Conservation (phyloP, 2,329 filamentous ascomycete genomes). For the Whalleya microplaca region DNA sequence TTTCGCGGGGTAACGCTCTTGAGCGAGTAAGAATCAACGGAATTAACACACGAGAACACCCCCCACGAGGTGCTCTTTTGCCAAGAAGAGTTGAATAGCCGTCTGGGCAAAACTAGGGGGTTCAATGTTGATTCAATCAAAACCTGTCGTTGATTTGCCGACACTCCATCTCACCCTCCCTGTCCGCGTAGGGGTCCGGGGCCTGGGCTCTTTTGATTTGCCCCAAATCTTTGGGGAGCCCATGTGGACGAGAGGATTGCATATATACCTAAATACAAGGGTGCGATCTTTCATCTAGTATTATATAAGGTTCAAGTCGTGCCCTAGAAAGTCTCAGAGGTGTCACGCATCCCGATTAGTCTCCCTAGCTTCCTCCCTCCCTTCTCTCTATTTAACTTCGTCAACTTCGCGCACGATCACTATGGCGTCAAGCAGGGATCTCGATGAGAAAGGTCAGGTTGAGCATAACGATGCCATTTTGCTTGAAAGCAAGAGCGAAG, state of each 20-base stretch:
- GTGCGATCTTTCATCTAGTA: not conserved
- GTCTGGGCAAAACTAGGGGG: conserved; percentile 28
- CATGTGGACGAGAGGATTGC: conserved; percentile 8
- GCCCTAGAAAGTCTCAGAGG: not conserved
- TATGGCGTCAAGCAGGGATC: conserved; percentile 28
- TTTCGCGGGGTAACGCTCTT: conserved; percentile 24
- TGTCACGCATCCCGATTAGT: not conserved
- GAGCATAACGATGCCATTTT: conserved; percentile 30
- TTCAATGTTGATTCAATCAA: conserved; percentile 28
- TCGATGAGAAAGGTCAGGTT: conserved; percentile 29
- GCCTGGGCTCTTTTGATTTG: conserved; percentile 17
- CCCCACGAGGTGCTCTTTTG: conserved; percentile 19
- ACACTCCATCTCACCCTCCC: conserved; percentile 2
- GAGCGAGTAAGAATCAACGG: conserved; percentile 11
- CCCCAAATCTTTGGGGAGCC: conserved; percentile 16
- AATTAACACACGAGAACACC: not conserved
- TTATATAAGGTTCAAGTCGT: not conserved
- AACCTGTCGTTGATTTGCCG: conserved; percentile 29
- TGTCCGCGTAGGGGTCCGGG: conserved; percentile 5
- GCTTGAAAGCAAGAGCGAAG: conserved; percentile 34
- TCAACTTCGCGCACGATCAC: conserved; percentile 5
- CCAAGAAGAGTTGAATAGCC: conserved; percentile 31
- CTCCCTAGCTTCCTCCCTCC: not conserved
- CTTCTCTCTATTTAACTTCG: not conserved
- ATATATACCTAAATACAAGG: not conserved